phyloP scores from a whole-genome alignment of 2,329 filamentous ascomycete species.

The Sphaerulina populicola region DNA sequence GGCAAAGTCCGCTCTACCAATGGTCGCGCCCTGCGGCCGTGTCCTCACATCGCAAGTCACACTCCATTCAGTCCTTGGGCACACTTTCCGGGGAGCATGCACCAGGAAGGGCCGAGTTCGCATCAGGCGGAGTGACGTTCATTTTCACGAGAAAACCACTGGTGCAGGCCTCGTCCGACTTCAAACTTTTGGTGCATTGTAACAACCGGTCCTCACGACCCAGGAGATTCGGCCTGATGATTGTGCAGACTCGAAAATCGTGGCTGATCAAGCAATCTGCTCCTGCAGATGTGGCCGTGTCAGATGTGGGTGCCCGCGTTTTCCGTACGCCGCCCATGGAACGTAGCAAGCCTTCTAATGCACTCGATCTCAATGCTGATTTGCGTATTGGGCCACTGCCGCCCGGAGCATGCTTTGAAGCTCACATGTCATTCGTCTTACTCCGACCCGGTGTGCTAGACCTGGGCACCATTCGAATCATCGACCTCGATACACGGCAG shows the following conservation, averaged over 20 bases:
- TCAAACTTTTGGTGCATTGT: constrained; percentile 65
- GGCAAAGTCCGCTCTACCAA: constrained; percentile 18
- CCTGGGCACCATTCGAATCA: constrained; percentile 63
- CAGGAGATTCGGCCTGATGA: constrained; percentile 61
- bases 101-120: neutral
- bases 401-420: constrained; percentile 64
- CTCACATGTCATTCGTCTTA: constrained; percentile 63
- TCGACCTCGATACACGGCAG: constrained; percentile 66
- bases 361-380: constrained; percentile 69
- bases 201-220: constrained; percentile 58
- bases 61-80: constrained; percentile 11
- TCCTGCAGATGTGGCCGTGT: neutral
- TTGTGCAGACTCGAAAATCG: constrained; percentile 13
- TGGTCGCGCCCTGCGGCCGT: constrained; percentile 24
- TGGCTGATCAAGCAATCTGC: neutral
- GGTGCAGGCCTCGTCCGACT: constrained; percentile 57
- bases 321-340: constrained; percentile 17
- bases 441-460: constrained; percentile 57
- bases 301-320: constrained; percentile 15
- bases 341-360: constrained; percentile 54
- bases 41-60: constrained; percentile 13
- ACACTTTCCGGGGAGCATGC: constrained; percentile 7
- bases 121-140: constrained; percentile 55
- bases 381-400: constrained; percentile 64
- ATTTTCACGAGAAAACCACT: constrained; percentile 59